Conservation (phyloP, 495 filamentous ascomycete genomes). For the Zalerion maritima region DNA sequence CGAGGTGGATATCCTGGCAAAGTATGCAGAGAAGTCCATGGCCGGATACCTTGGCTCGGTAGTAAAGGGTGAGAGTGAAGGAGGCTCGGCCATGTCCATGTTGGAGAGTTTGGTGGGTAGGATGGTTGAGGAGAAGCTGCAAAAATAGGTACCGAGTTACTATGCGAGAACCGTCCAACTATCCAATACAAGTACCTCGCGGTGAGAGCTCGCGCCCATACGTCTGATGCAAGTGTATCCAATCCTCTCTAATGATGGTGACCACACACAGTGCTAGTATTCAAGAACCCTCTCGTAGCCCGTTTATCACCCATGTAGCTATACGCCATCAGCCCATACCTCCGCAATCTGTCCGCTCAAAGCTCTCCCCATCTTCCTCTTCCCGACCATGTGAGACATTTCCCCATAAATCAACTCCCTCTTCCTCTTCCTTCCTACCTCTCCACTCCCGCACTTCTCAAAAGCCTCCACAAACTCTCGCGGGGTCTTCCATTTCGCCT, state of each 20-base stretch:
- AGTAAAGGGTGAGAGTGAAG: constrained; percentile 25
- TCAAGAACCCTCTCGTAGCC: too few relatives aligned
- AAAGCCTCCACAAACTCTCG: constrained; percentile 53
- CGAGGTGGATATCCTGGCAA: constrained; percentile 96
- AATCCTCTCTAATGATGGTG: too few relatives aligned
- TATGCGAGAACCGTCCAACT: too few relatives aligned
- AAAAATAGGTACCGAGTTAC: constrained; percentile 10
- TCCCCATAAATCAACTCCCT: constrained; percentile 35
- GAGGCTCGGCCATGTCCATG: constrained; percentile 42
- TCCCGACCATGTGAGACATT: constrained; percentile 43
- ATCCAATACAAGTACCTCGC: too few relatives aligned
- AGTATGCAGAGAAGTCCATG: constrained; percentile 96
- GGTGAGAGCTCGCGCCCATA: too few relatives aligned
- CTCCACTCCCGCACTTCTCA: constrained; percentile 31
- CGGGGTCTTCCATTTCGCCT: constrained; percentile 60
- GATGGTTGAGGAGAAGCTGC: constrained; percentile 60
- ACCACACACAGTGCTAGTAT: too few relatives aligned
- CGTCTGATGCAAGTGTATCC: too few relatives aligned
- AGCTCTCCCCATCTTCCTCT: constrained; percentile 49
- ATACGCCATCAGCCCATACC: constrained; percentile 45
- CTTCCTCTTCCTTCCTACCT: constrained; percentile 33
- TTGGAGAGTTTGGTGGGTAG: constrained; percentile 74
- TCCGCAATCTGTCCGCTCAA: constrained; percentile 60
- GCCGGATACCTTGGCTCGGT: constrained; percentile 50
- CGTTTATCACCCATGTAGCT: too few relatives aligned